Evolutionary conservation across 352 stramenopile species (phyloP), one percentile per base, ranked within the genome.

Genomic region (Phytophthora palmivora): DNA sequence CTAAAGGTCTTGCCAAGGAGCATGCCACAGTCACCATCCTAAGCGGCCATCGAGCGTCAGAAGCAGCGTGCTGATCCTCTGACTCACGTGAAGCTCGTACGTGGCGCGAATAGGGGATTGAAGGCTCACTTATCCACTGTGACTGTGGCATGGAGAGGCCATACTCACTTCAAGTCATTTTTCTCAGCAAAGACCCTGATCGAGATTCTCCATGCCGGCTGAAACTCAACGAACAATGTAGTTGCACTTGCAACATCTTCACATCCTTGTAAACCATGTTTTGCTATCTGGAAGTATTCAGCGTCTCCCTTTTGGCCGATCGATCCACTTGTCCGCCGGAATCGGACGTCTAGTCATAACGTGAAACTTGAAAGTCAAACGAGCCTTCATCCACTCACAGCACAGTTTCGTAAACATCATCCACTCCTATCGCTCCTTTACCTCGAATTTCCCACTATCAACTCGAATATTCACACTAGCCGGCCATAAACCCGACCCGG

Each of bases 111-210:
- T 65, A 60, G 55, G 62, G 56, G 56, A 63, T 28, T 6, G 24
- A n/a, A 32, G 37, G n/a, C 12, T 48, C 32, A 55, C 36, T 57
- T 47, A 45, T 28, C 24, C 24, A 28, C 24, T 28, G 3, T 32
- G 18, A 51, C 36, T 15, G 43, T 55, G 44, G 45, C 45, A 58
- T 59, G 49, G 47, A 48, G 39, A 53, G 38, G 19, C 19, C 68
- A 73, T 76, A 76, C 45, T 66, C 43, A 63, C 52, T 63, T 66
- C 57, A 72, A 76, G 63, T 67, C 16, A 46, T 58, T 63, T 73
- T 68, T 64, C 58, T 70, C 62, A 66, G 56, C 55, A 26, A 28
- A 28, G 24, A 33, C n/a, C 36, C 30, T 47, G 36, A 11, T 58
- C 54, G 26, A 43, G 55, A 63, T 63, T 63, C 55, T 46, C 24